Evolutionary conservation across 2,329 filamentous ascomycete species (phyloP).

Genomic region (Aspergillus piperis): DNA sequence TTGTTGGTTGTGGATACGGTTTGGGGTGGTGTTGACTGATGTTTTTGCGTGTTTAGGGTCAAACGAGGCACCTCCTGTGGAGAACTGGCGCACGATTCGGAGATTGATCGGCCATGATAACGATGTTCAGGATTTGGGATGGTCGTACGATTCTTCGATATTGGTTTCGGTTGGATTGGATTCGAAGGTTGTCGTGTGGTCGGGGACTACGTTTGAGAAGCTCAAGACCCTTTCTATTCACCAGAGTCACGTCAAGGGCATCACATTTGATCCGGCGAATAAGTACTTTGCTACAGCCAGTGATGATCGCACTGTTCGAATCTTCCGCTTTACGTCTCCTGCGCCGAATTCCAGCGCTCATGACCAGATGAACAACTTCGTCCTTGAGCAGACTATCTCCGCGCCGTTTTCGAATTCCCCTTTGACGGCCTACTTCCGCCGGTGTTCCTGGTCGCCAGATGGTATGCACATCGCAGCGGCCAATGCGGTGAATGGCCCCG

Average conservation of each 20-base stretch:
- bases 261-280: conserved; percentile 97
- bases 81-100: conserved; percentile 97
- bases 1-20: not conserved
- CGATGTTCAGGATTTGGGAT: conserved; percentile 95
- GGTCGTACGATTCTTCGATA: conserved; percentile 94
- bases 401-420: conserved; percentile 87
- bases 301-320: conserved; percentile 94
- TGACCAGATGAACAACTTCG: conserved; percentile 96
- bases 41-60: conserved; percentile 56
- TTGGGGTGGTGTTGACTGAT: conserved; percentile 2
- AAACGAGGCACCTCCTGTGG: conserved; percentile 86
- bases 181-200: conserved; percentile 98
- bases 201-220: conserved; percentile 96
- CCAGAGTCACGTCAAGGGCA: conserved; percentile 97
- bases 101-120: conserved; percentile 96
- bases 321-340: conserved; percentile 91
- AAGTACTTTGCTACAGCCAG: conserved; percentile 99
- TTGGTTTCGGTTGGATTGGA: conserved; percentile 94
- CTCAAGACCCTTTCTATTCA: conserved; percentile 90
- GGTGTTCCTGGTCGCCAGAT: conserved; percentile 97
- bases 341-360: conserved; percentile 88
- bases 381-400: conserved; percentile 87
- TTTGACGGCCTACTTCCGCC: conserved; percentile 91
- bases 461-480: conserved; percentile 95
- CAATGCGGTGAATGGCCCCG: conserved; percentile 95